Base-by-base conservation (phyloP, 495 filamentous ascomycete genomes). In the Xylaria bambusicola region DNA sequence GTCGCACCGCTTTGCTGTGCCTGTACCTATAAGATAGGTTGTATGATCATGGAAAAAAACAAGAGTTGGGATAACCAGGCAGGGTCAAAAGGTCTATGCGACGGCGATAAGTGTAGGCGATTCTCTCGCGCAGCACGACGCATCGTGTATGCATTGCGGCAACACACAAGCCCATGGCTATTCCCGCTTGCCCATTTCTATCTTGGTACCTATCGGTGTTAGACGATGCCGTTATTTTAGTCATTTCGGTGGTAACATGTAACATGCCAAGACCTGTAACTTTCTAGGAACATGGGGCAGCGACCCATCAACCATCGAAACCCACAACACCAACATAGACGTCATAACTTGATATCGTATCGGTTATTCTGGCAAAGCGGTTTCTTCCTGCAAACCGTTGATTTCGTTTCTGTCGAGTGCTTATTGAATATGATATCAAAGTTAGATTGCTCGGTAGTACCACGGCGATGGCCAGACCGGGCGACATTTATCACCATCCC, bases 101-200 rank as follows among this genome's bases (percentile, higher is more conserved):
- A 48, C 12, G 20, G 31, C 29, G 10, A 33, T 31, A 33, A 62
- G 20, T 1, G 21, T 17, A 49, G 6, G 21, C 52, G 21, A 24
- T 20, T 10, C 33, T 44, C 31, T 52, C 49, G 7, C 15, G 48
- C 15, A 49, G 63, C 66, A 69, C 66, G 21, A 56, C 62, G 51
- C 58, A 35, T 71, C 68, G 68, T 71, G 63, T 71, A 70, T 71
- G 66, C 68, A 65, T 23, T 4, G 20, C 21, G 56, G 36, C 17
- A 51, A 23, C 13, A 35, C 26, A 35, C 6, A 23, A 15, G 17
- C 40, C 38, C 24, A 5, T 54, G 15, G 21, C 31, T 31, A 38
- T 3, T 38, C 8, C 13, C 5, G 36, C 36, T 13, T 13, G n/a
- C 51, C 23, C 35, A 53, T 53, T 35, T 29, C 38, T 17, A 41